Base-by-base conservation (phyloP, 1,284 basidiomycete genomes). In the Grifola frondosa region DNA sequence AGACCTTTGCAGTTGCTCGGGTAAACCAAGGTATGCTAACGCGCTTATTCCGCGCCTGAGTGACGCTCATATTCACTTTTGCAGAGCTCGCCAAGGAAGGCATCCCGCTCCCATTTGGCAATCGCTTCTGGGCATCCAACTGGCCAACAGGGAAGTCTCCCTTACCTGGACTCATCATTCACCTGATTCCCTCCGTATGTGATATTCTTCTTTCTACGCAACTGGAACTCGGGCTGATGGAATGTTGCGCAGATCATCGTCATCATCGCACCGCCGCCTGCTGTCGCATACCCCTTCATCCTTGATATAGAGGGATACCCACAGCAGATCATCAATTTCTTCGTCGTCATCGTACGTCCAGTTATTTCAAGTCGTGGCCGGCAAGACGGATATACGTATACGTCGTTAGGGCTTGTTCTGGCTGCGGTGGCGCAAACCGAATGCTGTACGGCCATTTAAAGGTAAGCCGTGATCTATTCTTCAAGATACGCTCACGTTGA, bases 271-370 rank as follows among this genome's bases (percentile, higher is more conserved):
- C 71, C 80, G 0, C 84, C 84, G 5, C 75, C 81, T 0, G 77
- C 79, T 1, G 84, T 86, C 53, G 81, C 81, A 0, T 88, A 84
- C 54, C 68, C 80, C 10, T 84, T 87, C 61, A 71, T 83, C 46
- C 69, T 86, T 1, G 76, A 82, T 43, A 62, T 83, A 3, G 68
- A 78, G 52, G 75, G 76, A 6, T 83, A 83, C 52, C 80, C 80
- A 8, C 36, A 25, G 29, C 77, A 81, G 44, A 77, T 80, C 30
- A 73, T 81, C 52, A 75, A 78, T 55, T 57, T 81, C 4, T 76
- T 78, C 48, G 70, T 83, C 41, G 70, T 80, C 29, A 33, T 75
- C 15, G 78, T 77, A 48, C 26, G 45, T 43, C 5, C n/a, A n/a
- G n/a, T n/a, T n/a, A n/a, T n/a, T n/a, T n/a, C n/a, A n/a, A n/a